A percentile compares a stretch with the other conserved stretches of the same genome.
These are phyloP conservation scores for Wickerhamomyces rabaulensis DNA, from an alignment of 805 yeast species.

Conservation along the genomic window DNA sequence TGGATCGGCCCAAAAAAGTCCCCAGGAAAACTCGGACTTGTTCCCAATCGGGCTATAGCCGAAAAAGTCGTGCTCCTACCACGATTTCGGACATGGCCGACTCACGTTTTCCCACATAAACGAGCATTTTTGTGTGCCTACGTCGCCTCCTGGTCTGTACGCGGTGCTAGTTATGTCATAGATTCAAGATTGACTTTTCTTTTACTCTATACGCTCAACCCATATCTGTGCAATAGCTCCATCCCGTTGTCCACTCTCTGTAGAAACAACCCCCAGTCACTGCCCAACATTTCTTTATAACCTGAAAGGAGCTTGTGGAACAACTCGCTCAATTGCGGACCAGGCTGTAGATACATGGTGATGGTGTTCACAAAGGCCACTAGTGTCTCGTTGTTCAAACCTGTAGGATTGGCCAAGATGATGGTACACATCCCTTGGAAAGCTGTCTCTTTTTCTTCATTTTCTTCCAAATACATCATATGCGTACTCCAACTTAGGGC, in stretches of 20 bases:
- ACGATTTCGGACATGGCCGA: neutral
- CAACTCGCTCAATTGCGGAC: constrained; percentile 36
- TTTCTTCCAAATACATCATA: constrained; percentile 63
- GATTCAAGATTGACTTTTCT: too few species aligned
- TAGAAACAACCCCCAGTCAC: constrained; percentile 24
- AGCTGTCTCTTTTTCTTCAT: constrained; percentile 85
- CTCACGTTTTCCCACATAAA: too few species aligned
- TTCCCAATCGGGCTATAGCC: neutral
- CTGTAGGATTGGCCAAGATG: constrained; percentile 61
- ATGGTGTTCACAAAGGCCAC: constrained; percentile 54
- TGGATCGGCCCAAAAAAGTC: neutral
- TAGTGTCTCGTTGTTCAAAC: constrained; percentile 46
- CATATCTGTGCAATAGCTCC: constrained; percentile 16
- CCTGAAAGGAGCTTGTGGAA: constrained; percentile 42
- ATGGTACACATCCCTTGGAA: constrained; percentile 78
- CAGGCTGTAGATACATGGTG: constrained; percentile 48
- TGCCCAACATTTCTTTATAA: constrained; percentile 44
- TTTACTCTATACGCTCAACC: constrained; percentile 1
- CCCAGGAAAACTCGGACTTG: neutral
- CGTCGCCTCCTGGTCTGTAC: too few species aligned
- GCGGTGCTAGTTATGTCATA: too few species aligned
- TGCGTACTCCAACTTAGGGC: constrained; percentile 66
- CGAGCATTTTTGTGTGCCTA: too few species aligned
- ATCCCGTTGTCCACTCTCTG: constrained; percentile 15
- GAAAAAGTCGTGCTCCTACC: neutral